Evolutionary conservation across 345 rosid species (phyloP).

Genomic region (Salix dunnii): DNA sequence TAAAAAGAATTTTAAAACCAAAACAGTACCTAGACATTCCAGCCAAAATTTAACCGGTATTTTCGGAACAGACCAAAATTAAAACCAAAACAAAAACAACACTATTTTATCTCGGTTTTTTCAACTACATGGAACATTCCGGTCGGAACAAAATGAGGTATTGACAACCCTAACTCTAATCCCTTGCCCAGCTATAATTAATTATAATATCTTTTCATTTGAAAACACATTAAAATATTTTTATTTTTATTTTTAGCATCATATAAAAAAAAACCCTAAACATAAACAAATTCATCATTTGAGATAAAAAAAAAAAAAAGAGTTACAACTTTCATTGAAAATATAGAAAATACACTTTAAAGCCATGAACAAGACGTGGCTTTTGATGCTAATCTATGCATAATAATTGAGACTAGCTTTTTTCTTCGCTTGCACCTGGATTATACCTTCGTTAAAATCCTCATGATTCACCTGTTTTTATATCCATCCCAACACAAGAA

Average conservation of each 20-base stretch:
- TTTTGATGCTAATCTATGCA: conserved; percentile 38
- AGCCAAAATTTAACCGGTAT: too few species aligned
- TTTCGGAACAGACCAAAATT: too few species aligned
- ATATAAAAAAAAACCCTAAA: too few species aligned
- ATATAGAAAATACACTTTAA: background rate
- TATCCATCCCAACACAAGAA: conserved; percentile 5
- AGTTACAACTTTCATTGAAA: background rate
- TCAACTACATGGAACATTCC: rapidly evolving
- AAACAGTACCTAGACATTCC: too few species aligned
- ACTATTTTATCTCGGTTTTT: rapidly evolving
- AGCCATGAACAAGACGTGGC: background rate
- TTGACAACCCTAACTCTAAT: too few species aligned
- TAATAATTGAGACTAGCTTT: conserved; percentile 95
- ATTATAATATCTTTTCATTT: too few species aligned
- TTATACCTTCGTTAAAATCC: conserved; percentile 97
- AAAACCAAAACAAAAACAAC: too few species aligned
- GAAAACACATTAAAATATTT: too few species aligned
- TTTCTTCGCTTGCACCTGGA: conserved; percentile 99
- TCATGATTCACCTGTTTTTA: conserved; percentile 84
- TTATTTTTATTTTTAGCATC: too few species aligned
- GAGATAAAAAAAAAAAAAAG: rapidly evolving
- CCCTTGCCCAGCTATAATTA: too few species aligned
- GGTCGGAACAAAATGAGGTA: too few species aligned
- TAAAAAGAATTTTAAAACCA: too few species aligned
- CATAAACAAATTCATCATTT: background rate